Conservation (phyloP, 768 basidiomycete genomes). For the Lanmaoa pseudosensibilis region DNA sequence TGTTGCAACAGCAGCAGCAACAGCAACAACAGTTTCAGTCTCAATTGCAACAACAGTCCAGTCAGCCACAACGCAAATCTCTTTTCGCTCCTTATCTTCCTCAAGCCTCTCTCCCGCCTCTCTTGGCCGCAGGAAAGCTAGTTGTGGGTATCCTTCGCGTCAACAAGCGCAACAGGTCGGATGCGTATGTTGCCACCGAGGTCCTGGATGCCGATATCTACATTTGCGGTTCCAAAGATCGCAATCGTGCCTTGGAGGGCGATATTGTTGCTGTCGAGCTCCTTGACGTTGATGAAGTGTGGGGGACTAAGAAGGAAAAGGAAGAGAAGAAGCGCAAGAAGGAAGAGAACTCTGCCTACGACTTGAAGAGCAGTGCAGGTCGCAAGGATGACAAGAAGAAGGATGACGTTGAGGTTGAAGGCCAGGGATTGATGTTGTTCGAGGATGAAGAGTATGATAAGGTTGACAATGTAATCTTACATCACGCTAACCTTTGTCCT, state of each 20-base stretch:
- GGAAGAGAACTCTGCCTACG: conserved; percentile 97
- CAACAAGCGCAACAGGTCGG: conserved; percentile 97
- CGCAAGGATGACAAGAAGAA: conserved; percentile 99
- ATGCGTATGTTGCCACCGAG: conserved; percentile 98
- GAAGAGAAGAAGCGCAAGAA: conserved; percentile 99
- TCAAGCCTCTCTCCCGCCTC: conserved; percentile 93
- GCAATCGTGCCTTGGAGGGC: conserved; percentile 96
- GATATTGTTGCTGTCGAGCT: conserved; percentile 98
- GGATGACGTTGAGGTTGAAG: conserved; percentile 99
- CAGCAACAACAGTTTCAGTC: conserved; percentile 77
- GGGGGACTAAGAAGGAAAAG: conserved; percentile 99
- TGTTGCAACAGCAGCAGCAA: conserved; percentile 91
- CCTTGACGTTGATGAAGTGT: conserved; percentile 96
- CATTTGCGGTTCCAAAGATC: conserved; percentile 97
- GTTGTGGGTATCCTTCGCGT: conserved; percentile 97
- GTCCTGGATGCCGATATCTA: conserved; percentile 99
- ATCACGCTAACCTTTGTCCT: conserved; percentile 14
- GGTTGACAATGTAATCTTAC: background rate
- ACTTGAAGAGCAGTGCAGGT: conserved; percentile 68
- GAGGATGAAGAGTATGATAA: conserved; percentile 89
- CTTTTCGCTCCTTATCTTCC: conserved; percentile 98
- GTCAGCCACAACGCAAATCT: conserved; percentile 94
- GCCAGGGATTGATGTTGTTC: conserved; percentile 93
- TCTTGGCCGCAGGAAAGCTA: conserved; percentile 94
- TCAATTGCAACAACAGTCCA: conserved; percentile 90